phyloP scores from a whole-genome alignment of 2,329 filamentous ascomycete species.

The Pyrenophora seminiperda region DNA sequence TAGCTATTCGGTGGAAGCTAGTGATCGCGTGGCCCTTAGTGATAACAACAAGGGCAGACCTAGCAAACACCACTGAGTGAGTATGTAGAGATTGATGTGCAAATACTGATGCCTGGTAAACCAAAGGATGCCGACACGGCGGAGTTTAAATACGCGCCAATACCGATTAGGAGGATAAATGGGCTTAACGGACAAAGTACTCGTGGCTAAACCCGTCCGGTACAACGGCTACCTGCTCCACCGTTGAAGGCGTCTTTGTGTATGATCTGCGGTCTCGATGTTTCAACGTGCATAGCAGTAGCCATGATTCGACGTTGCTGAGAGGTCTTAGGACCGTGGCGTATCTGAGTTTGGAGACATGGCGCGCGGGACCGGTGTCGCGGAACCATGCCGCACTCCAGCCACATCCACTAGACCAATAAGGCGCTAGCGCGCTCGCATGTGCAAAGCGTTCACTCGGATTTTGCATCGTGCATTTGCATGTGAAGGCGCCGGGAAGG shows the following conservation, averaged over 20 bases:
- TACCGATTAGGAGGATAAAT: constrained; percentile 2
- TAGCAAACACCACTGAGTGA: background rate
- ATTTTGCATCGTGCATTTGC: no score
- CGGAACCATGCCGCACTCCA: no score
- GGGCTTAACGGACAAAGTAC: constrained; percentile 3
- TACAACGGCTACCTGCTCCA: background rate
- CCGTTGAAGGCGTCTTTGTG: background rate
- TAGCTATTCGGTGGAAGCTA: background rate
- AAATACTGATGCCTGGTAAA: constrained; percentile 9
- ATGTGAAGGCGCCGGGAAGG: no score
- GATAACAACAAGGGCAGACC: background rate
- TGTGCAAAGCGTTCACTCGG: no score
- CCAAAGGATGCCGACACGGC: background rate
- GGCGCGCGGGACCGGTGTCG: no score
- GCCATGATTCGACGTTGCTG: no score
- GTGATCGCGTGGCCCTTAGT: background rate
- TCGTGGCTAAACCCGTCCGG: constrained; percentile 5
- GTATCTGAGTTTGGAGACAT: no score
- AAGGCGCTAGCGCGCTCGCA: no score
- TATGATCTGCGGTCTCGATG: no score
- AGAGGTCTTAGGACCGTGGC: no score
- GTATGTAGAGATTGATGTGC: background rate
- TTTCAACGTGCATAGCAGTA: no score
- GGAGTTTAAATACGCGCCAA: background rate
- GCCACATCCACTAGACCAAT: no score